Conservation (phyloP, 352 stramenopile species). For the Aphanomyces euteiches region DNA sequence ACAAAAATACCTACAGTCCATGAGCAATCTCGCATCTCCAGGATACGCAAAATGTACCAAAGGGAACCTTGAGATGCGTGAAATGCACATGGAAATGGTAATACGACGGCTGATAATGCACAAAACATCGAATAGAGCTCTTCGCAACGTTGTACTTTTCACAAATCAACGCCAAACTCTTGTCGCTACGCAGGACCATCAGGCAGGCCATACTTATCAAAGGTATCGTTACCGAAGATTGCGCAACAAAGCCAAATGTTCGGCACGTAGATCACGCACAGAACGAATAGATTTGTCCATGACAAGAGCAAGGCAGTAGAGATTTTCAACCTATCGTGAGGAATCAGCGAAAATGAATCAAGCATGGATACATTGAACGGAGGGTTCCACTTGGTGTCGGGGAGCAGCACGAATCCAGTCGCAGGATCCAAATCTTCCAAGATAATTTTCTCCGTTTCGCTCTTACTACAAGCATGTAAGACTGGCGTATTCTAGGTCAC, state of each 20-base stretch:
- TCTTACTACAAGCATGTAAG: conserved; percentile 49
- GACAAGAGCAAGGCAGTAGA: conserved; percentile 81
- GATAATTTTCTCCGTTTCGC: conserved; percentile 75
- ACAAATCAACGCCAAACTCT: conserved; percentile 48
- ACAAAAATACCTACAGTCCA: conserved; percentile 50
- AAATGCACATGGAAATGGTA: conserved; percentile 88
- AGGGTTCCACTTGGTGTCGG: conserved; percentile 83
- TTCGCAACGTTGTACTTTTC: conserved; percentile 51
- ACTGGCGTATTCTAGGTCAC: background rate
- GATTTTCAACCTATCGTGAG: conserved; percentile 55
- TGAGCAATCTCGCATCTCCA: background rate
- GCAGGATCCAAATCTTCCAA: conserved; percentile 60
- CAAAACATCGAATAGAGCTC: conserved; percentile 71
- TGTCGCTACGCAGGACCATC: conserved; percentile 41
- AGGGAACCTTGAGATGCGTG: conserved; percentile 75
- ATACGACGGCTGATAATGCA: conserved; percentile 87
- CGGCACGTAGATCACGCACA: conserved; percentile 61
- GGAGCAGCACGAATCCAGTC: conserved; percentile 73
- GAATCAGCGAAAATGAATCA: background rate
- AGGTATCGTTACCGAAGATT: conserved; percentile 58
- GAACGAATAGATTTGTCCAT: conserved; percentile 69
- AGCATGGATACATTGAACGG: conserved; percentile 49
- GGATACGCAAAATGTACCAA: conserved; percentile 39
- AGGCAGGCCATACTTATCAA: background rate
- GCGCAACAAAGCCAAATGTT: conserved; percentile 58